A percentile compares a stretch with the other conserved stretches of the same genome.
Evolutionary conservation across 345 rosid genomes (phyloP).

Genomic region (Ailanthus altissimus): DNA sequence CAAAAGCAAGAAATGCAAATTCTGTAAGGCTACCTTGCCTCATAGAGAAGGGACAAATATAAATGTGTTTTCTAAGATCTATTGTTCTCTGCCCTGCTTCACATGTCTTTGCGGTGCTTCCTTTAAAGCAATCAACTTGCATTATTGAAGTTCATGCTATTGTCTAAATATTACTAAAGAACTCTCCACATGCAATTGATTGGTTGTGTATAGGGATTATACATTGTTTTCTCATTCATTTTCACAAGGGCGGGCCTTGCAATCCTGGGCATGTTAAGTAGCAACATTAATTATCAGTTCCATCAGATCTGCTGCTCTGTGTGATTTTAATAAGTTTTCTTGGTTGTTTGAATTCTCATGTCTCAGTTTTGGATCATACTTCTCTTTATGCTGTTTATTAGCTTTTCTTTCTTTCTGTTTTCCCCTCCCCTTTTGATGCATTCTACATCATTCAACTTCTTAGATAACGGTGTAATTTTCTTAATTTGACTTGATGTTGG

Average conservation of each 20-base stretch:
- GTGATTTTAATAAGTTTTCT: not conserved
- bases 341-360: too few relatives aligned
- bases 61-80: constrained; percentile 9
- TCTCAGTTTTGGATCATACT: not conserved
- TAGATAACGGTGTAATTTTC: constrained; percentile 2
- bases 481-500: constrained; percentile 29
- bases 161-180: not conserved
- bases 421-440: not conserved
- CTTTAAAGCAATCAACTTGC: constrained; percentile 2
- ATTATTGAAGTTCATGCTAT: not conserved
- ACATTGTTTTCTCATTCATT: not conserved
- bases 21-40: constrained; percentile 53
- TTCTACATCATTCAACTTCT: constrained; percentile 6
- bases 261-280: not conserved
- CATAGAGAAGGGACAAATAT: constrained; percentile 22
- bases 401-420: not conserved
- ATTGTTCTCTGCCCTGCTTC: not conserved
- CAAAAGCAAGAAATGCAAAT: constrained; percentile 75
- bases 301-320: not conserved
- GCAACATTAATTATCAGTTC: not conserved
- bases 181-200: not conserved
- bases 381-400: not conserved
- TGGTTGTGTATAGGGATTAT: not conserved
- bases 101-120: not conserved
- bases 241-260: not conserved